phyloP scores from a whole-genome alignment of 2,329 filamentous ascomycete species.

The Colletotrichum sp. region DNA sequence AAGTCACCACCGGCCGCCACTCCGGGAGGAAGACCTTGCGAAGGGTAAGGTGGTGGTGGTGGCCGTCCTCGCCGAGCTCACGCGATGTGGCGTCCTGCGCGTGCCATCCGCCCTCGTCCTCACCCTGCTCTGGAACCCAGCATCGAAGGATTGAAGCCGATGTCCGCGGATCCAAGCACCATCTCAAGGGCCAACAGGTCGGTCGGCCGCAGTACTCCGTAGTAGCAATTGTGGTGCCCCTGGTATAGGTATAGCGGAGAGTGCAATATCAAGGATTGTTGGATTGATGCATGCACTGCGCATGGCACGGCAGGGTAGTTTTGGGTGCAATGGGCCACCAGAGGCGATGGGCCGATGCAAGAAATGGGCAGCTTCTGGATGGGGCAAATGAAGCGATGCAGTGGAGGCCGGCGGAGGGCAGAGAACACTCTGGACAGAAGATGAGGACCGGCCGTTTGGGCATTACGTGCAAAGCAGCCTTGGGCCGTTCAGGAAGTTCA shows the following conservation, averaged over 20 bases:
- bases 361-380: not conserved
- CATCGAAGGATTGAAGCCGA: not conserved
- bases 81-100: not conserved
- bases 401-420: not conserved
- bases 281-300: not conserved
- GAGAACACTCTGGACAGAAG: not conserved
- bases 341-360: not conserved
- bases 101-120: not conserved
- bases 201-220: not conserved
- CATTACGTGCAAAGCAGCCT: not conserved
- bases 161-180: not conserved
- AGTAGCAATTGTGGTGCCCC: not conserved
- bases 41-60: not conserved
- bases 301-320: not conserved
- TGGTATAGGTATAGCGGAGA: not conserved
- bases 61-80: not conserved
- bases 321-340: not conserved
- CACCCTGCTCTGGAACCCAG: not conserved
- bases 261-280: not conserved
- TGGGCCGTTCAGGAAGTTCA: slow-evolving; percentile 6
- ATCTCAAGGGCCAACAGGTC: not conserved
- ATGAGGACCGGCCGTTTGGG: not conserved
- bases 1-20: not conserved
- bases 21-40: not conserved
- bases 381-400: slow-evolving; percentile 1